Evolutionary conservation across 306 rosid genomes (phyloP).

Genomic region (Vigna reflexopilosa): DNA sequence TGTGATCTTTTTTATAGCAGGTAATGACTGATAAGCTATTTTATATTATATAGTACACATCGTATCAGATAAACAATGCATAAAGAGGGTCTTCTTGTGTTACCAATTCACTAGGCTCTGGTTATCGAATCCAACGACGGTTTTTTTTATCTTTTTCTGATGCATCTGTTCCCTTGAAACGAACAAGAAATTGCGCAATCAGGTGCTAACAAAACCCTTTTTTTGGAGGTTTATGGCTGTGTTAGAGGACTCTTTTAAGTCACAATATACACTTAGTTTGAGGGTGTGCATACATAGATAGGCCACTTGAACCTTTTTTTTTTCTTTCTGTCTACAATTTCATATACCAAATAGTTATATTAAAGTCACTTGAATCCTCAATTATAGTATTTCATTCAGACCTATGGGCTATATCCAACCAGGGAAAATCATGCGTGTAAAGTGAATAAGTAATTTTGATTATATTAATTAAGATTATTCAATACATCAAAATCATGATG

Average conservation of each 20-base stretch:
- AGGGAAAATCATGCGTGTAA: too few relatives aligned
- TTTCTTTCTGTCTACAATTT: background rate
- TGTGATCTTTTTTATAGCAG: background rate
- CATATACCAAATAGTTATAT: too few relatives aligned
- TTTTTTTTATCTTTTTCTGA: slow-evolving; percentile 41
- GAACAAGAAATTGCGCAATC: slow-evolving; percentile 46
- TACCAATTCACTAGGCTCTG: slow-evolving; percentile 23
- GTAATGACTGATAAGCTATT: slow-evolving; percentile 14
- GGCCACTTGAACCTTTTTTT: background rate
- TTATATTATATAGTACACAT: slow-evolving; percentile 33
- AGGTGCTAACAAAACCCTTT: slow-evolving; percentile 47
- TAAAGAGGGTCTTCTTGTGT: slow-evolving; percentile 11
- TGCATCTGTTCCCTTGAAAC: slow-evolving; percentile 50
- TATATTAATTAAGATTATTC: too few relatives aligned
- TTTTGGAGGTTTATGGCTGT: slow-evolving; percentile 29
- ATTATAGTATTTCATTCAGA: too few relatives aligned
- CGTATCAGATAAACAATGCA: slow-evolving; percentile 30
- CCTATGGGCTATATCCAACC: too few relatives aligned
- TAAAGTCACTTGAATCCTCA: too few relatives aligned
- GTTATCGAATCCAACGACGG: slow-evolving; percentile 49
- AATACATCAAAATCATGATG: background rate
- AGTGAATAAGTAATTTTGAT: too few relatives aligned
- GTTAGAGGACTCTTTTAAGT: slow-evolving; percentile 11
- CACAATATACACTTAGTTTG: background rate
- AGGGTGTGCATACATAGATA: background rate